phyloP scores from a whole-genome alignment of 257 asterid genomes.

The Scutellaria barbata region DNA sequence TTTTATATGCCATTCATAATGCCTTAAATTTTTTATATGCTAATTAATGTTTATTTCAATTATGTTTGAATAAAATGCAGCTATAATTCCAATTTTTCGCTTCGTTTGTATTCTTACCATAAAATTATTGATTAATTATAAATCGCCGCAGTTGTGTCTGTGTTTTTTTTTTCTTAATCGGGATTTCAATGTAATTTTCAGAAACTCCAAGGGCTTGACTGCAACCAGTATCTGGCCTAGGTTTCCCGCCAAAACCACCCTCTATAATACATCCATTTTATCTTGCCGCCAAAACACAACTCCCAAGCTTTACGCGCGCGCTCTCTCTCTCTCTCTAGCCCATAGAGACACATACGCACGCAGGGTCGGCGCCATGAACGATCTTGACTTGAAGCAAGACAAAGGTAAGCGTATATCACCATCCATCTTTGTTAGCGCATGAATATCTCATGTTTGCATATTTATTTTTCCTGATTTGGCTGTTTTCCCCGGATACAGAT shows the following conservation, averaged over 20 bases:
- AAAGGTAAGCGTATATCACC: slow-evolving; percentile 48
- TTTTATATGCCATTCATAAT: too few relatives aligned
- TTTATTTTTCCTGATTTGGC: neutral
- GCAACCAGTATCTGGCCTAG: slow-evolving; percentile 30
- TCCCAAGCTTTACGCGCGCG: slow-evolving; percentile 15
- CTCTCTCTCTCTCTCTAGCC: slow-evolving; percentile 19
- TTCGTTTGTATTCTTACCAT: too few relatives aligned
- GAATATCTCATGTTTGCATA: neutral
- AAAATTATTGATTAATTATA: too few relatives aligned
- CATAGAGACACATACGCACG: slow-evolving; percentile 21
- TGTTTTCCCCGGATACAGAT: slow-evolving; percentile 48
- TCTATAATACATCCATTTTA: slow-evolving; percentile 12
- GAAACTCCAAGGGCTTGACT: slow-evolving; percentile 28
- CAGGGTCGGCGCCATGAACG: slow-evolving; percentile 50
- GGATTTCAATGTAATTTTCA: neutral
- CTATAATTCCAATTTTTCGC: too few relatives aligned
- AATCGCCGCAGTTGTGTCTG: too few relatives aligned
- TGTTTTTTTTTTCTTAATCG: neutral
- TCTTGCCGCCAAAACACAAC: slow-evolving; percentile 63
- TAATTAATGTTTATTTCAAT: too few relatives aligned
- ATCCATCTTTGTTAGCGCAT: neutral
- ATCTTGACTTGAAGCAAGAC: slow-evolving; percentile 69
- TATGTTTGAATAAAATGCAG: too few relatives aligned
- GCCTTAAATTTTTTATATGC: too few relatives aligned
- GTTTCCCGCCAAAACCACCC: slow-evolving; percentile 71